Percentiles rank a stretch among this genome's conserved stretches.
These are phyloP conservation scores for Irpex lacteus DNA, from an alignment of 1,284 basidiomycete species.

Conservation along the genomic window DNA sequence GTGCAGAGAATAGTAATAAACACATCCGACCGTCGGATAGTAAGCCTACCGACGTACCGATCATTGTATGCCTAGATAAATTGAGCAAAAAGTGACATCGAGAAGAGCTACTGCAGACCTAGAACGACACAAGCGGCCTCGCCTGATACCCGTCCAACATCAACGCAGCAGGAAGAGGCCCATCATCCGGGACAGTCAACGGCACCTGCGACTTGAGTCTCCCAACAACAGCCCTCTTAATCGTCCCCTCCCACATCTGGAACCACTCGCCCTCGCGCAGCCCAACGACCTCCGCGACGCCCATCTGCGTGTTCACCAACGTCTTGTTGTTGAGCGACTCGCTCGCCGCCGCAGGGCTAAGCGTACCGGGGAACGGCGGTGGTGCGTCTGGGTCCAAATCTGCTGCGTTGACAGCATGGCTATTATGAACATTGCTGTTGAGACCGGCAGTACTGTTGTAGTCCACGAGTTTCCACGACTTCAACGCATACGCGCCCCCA, in stretches of 20 bases:
- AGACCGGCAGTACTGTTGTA: slow-evolving; percentile 3
- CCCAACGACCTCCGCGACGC: slow-evolving; percentile 44
- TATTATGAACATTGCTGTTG: too few relatives aligned
- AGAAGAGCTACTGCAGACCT: not conserved
- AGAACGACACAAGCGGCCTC: not conserved
- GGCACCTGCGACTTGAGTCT: slow-evolving; percentile 4
- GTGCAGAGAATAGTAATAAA: too few relatives aligned
- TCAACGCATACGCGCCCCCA: slow-evolving; percentile 66
- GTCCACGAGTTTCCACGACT: slow-evolving; percentile 32
- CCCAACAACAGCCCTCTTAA: slow-evolving; percentile 31
- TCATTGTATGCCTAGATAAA: not conserved
- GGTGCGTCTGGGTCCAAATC: slow-evolving; percentile 11
- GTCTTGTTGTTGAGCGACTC: slow-evolving; percentile 14
- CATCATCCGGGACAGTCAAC: slow-evolving; percentile 1
- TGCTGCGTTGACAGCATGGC: slow-evolving; percentile 4
- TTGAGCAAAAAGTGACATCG: not conserved
- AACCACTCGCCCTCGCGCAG: slow-evolving; percentile 76
- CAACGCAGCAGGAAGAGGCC: slow-evolving; percentile 3
- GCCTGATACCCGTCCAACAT: slow-evolving; percentile 10
- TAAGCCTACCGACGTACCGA: too few relatives aligned
- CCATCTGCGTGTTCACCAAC: slow-evolving; percentile 14
- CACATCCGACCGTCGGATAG: too few relatives aligned
- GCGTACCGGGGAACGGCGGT: slow-evolving; percentile 16
- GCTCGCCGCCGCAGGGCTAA: not conserved
- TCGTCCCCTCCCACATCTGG: slow-evolving; percentile 68